Base-by-base conservation (phyloP, 1,284 basidiomycete genomes). In the Cronartium quercuum region DNA sequence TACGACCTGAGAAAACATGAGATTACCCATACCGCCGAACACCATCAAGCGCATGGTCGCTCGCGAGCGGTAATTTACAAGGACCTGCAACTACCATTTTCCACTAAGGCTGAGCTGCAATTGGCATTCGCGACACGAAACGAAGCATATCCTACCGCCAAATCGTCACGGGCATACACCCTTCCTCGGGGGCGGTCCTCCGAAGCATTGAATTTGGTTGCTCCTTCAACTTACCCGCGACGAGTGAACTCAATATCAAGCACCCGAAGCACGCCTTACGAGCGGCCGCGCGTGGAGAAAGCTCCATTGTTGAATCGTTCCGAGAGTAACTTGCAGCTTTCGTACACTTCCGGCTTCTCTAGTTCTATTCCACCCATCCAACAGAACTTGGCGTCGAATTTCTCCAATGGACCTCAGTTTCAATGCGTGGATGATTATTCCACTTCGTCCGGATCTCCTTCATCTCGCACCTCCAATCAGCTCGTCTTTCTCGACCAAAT, bases 1-100 rank as follows among this genome's bases (percentile, higher is more conserved):
- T 74, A 74, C 37, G 70, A 74, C 47, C 61, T 74, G 38, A 44
- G 70, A 5, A 74, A 74, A 38, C 70, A 74, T 41, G 70, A 74
- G 41, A 55, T 74, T 41, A 74, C 70, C 24, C 70, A 74, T 24
- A 74, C 70, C 10, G 70, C 63, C 2, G 70, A 64, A 24, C 70
- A 74, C n/a, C 70, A 74, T 57, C 63, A 74, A 58, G 63, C 51
- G 24, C 70, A 74, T 35, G 40, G 51, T 57, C 70, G 70, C 6
- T 74, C 70, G 2, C 42, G 70, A 24, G 70, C 70, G 6, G 70
- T 74, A 18, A 66, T 74, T 24, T 74, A 74, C 37, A 37, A 60
- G 38, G 70, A 74, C 15, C 55, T 60, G 2, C 62, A 74, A 38
- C 21, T 66, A 61, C 70, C 70, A 6, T 66, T 60, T 9, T n/a